Percentiles rank a stretch among this genome's conserved stretches.
These are phyloP conservation scores for Avena eriantha DNA, from an alignment of 176 grass and related monocot genomes.

Conservation along the genomic window DNA sequence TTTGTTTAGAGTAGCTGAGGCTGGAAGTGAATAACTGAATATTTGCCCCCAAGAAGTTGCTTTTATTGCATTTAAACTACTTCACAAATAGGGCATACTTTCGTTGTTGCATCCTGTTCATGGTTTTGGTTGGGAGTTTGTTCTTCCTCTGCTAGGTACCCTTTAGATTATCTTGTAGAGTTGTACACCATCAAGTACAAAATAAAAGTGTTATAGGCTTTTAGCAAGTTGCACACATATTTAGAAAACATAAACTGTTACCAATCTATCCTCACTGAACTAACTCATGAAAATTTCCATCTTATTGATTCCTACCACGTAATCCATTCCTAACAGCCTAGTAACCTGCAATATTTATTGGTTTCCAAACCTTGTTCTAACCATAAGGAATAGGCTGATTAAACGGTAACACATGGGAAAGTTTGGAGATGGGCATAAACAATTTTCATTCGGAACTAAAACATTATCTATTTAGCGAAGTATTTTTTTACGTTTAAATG, in stretches of 20 bases:
- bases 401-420: neutral
- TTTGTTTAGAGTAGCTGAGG: neutral
- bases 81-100: slow-evolving; percentile 13
- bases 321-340: neutral
- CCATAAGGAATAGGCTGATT: neutral
- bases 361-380: neutral
- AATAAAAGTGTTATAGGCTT: neutral
- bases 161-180: no score
- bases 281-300: neutral
- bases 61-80: slow-evolving; percentile 31
- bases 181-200: neutral
- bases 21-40: slow-evolving; percentile 12
- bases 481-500: neutral
- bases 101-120: neutral
- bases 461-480: slow-evolving; percentile 3
- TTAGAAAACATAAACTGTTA: neutral
- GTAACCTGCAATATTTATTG: slow-evolving; percentile 5
- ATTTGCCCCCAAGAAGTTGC: slow-evolving; percentile 16
- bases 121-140: slow-evolving; percentile 19
- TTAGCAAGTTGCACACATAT: slow-evolving; percentile 3
- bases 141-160: neutral
- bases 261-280: neutral
- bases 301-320: neutral
- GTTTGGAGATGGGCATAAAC: neutral
- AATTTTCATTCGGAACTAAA: slow-evolving; percentile 18